Evolutionary conservation across 2,329 filamentous ascomycete genomes (phyloP), one percentile per base, ranked within the genome.

Genomic region (Fusarium lyarnte): DNA sequence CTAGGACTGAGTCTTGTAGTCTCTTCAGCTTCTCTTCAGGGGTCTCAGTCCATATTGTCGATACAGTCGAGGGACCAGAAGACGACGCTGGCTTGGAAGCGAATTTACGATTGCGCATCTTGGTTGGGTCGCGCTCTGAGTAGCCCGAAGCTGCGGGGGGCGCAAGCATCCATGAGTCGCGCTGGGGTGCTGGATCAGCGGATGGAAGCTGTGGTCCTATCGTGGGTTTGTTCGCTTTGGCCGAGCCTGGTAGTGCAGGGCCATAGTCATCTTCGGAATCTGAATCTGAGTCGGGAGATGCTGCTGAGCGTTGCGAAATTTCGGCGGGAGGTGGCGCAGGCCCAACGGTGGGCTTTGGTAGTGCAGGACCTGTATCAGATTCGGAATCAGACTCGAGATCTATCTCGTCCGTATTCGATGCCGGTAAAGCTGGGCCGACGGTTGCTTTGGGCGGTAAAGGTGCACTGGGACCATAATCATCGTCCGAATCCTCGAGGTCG

Each of bases 31-130:
- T 97, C 82, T 98, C 89, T 79, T 95, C 93, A 0, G 94, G 93
- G 13, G 94, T 97, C 81, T 98, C 95, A 2, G 94, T 95, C 95
- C 95, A 98, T 46, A 95, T 90, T 27, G 89, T 90, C 78, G 89
- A 88, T 49, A 94, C 87, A 8, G 79, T 81, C 14, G 77, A 69
- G 14, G 74, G 74, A 14, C 76, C 69, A 1, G 79, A 76, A 8
- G 79, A 78, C 6, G 83, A 80, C 19, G 84, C 80, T 17, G 84
- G 83, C 8, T 88, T 87, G 41, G 92, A 92, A 57, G 94, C 91
- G 84, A 98, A 98, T 74, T 93, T 94, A 68, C 94, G 91, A 71
- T 90, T 91, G 76, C 92, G 91, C 66, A 95, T 85, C 81, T 95
- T 95, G 8, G 94, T 95, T 2, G 95, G 94, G 81, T 98, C 95